These are phyloP conservation scores for Ophiocordyceps camponoti-saundersi DNA, from an alignment of 2,329 filamentous ascomycete genomes.

Conservation along the genomic window DNA sequence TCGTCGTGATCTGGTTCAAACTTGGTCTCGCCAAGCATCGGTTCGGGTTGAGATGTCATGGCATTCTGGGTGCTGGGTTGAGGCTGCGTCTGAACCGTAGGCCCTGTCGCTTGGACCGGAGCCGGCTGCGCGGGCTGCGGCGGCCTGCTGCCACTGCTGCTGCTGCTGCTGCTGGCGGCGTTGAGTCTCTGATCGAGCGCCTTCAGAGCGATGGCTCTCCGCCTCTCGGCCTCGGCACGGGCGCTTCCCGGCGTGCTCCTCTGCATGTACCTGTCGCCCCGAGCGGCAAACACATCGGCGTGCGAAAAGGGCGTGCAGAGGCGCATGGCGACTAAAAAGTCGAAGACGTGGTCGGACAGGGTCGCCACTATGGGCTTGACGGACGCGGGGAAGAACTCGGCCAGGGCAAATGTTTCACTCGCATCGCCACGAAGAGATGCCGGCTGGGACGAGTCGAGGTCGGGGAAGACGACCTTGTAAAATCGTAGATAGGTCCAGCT, in stretches of 20 bases:
- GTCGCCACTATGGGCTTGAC: conserved; percentile 62
- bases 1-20: conserved; percentile 48
- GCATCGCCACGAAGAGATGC: conserved; percentile 67
- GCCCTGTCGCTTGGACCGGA: conserved; percentile 26
- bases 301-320: conserved; percentile 75
- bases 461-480: conserved; percentile 63
- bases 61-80: conserved; percentile 37
- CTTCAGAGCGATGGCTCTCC: conserved; percentile 75
- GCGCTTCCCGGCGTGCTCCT: conserved; percentile 48
- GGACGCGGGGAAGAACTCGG: conserved; percentile 83
- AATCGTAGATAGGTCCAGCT: conserved; percentile 96
- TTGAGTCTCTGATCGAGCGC: conserved; percentile 84
- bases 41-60: conserved; percentile 36
- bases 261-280: conserved; percentile 41
- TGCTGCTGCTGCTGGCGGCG: conserved; percentile 48
- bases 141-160: conserved; percentile 1
- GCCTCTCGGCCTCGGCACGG: conserved; percentile 78
- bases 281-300: conserved; percentile 59
- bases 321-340: conserved; percentile 53
- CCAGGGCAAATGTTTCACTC: conserved; percentile 89
- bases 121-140: conserved; percentile 10
- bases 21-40: conserved; percentile 51
- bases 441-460: conserved; percentile 45
- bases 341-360: conserved; percentile 59
- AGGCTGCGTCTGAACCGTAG: conserved; percentile 39